phyloP scores from a whole-genome alignment of 306 rosid genomes.

The apple (Malus domestica) region DNA sequence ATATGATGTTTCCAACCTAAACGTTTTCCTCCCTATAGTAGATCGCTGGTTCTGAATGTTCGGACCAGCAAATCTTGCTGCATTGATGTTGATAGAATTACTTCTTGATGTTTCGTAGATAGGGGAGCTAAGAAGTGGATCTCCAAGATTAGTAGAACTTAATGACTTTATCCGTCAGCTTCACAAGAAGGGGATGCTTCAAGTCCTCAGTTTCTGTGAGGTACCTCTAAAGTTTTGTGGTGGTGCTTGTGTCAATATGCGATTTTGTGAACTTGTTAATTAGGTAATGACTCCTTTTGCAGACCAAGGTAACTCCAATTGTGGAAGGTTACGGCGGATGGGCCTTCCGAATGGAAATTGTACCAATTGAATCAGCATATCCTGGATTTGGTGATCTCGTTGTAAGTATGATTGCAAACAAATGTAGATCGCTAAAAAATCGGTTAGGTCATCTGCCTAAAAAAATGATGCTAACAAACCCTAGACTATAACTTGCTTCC shows the following conservation, averaged over 20 bases:
- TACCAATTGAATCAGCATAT: constrained; percentile 93
- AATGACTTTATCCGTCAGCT: constrained; percentile 77
- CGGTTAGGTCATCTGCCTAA: too few relatives aligned
- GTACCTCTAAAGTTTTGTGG: constrained; percentile 28
- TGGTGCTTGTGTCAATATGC: not conserved
- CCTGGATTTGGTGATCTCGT: constrained; percentile 96
- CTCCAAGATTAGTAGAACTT: constrained; percentile 71
- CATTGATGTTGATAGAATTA: constrained; percentile 6
- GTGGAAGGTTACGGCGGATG: constrained; percentile 99
- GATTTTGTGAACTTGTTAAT: constrained; percentile 15
- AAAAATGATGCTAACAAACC: too few relatives aligned
- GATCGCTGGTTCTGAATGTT: constrained; percentile 1
- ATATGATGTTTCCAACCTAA: constrained; percentile 5
- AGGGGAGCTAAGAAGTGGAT: constrained; percentile 94
- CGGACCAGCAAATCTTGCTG: not conserved
- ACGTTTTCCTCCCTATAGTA: not conserved
- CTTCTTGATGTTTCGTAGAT: constrained; percentile 47
- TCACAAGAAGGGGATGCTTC: constrained; percentile 72
- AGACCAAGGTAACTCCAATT: constrained; percentile 96
- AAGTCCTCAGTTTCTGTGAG: constrained; percentile 97
- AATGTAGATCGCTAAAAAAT: not conserved
- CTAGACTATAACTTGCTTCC: not conserved
- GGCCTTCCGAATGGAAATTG: constrained; percentile 93
- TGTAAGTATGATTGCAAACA: constrained; percentile 49
- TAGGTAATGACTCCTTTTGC: constrained; percentile 27